A percentile compares a stretch with the other conserved stretches of the same genome.
Evolutionary conservation across 2,329 filamentous ascomycete species (phyloP).

Genomic region (Penicillium glabrum): DNA sequence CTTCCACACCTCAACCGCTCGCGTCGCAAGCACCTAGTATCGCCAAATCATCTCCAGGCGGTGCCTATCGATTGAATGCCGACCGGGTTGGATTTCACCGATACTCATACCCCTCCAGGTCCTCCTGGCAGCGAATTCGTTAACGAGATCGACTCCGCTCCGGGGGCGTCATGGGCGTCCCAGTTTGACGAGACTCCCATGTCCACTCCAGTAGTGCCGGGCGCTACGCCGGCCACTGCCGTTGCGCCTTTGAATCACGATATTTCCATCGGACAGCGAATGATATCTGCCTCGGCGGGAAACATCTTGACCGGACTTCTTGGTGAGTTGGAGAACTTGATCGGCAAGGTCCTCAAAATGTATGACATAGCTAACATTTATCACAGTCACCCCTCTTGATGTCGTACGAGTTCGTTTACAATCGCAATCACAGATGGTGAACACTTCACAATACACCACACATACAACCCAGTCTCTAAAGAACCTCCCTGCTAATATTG

Average conservation of each 20-base stretch:
- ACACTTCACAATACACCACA: conserved; percentile 56
- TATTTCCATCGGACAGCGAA: conserved; percentile 83
- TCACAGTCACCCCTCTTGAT: conserved; percentile 84
- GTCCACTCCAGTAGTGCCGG: conserved; percentile 31
- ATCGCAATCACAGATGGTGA: conserved; percentile 66
- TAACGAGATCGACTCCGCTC: conserved; percentile 13
- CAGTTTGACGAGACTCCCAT: conserved; percentile 34
- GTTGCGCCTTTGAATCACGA: conserved; percentile 38
- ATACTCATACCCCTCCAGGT: conserved; percentile 8
- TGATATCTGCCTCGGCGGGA: conserved; percentile 89
- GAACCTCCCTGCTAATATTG: conserved; percentile 77
- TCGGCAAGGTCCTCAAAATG: background rate
- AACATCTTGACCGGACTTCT: conserved; percentile 87
- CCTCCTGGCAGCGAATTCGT: conserved; percentile 8
- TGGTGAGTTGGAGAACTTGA: conserved; percentile 55
- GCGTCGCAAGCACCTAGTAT: background rate
- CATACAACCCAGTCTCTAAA: conserved; percentile 55
- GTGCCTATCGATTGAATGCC: conserved; percentile 14
- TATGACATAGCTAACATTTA: conserved; percentile 8
- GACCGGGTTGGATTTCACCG: conserved; percentile 7
- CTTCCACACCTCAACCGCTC: background rate
- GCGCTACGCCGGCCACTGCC: conserved; percentile 16
- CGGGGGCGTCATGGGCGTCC: conserved; percentile 31
- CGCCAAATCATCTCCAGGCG: conserved; percentile 2
- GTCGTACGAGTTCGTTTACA: conserved; percentile 94